phyloP scores from a whole-genome alignment of 805 yeast genomes.

The Lachancea kluyveri region DNA sequence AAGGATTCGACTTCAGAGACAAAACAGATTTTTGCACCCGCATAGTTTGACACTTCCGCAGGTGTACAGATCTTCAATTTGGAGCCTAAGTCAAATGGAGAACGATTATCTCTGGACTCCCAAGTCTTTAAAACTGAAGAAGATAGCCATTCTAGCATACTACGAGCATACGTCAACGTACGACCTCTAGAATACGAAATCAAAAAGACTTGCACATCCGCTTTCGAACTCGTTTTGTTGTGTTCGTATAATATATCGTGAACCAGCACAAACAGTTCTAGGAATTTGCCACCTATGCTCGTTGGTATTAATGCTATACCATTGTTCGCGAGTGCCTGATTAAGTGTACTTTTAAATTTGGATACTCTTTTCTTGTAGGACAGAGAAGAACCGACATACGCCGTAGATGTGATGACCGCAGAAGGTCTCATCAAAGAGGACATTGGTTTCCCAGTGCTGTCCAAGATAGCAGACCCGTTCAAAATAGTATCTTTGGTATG shows the following conservation, averaged over 20 bases:
- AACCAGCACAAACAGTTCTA: constrained; percentile 71
- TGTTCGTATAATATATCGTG: constrained; percentile 50
- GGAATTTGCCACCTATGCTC: constrained; percentile 68
- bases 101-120: constrained; percentile 58
- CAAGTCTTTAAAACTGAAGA: constrained; percentile 78
- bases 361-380: constrained; percentile 61
- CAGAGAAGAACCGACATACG: constrained; percentile 51
- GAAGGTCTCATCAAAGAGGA: constrained; percentile 70
- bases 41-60: constrained; percentile 45
- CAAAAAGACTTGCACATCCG: constrained; percentile 62
- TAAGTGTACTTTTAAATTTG: constrained; percentile 59
- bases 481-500: constrained; percentile 85
- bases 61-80: constrained; percentile 52
- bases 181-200: constrained; percentile 77
- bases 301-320: constrained; percentile 83
- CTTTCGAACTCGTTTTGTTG: constrained; percentile 30
- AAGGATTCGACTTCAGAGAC: constrained; percentile 65
- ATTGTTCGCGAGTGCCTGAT: constrained; percentile 31
- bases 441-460: constrained; percentile 53
- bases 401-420: constrained; percentile 63
- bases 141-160: constrained; percentile 95
- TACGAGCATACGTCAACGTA: constrained; percentile 71
- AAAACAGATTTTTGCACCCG: constrained; percentile 75
- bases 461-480: constrained; percentile 60
- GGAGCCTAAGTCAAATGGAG: constrained; percentile 69